A percentile compares a stretch with the other conserved stretches of the same genome.
These are phyloP conservation scores for Phytophthora ramorum DNA, from an alignment of 352 stramenopile genomes.

Conservation along the genomic window DNA sequence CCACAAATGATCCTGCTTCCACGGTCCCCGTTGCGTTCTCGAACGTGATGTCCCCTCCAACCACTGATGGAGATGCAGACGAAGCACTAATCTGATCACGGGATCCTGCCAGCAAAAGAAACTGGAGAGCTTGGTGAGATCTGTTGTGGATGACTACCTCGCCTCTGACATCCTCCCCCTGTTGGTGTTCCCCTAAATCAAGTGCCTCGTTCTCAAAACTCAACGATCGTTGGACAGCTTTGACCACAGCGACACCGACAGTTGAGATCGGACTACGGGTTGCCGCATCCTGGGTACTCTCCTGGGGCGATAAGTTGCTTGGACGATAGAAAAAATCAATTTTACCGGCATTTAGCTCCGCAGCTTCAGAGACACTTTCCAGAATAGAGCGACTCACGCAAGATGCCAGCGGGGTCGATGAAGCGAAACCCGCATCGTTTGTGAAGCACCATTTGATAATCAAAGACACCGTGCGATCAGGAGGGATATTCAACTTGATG, in stretches of 20 bases:
- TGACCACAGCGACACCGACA: slow-evolving; percentile 72
- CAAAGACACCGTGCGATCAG: slow-evolving; percentile 45
- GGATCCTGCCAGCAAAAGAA: slow-evolving; percentile 66
- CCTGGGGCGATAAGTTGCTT: slow-evolving; percentile 24
- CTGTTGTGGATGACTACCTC: slow-evolving; percentile 76
- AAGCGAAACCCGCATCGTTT: slow-evolving; percentile 63
- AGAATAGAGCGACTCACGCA: slow-evolving; percentile 73
- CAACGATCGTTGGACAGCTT: slow-evolving; percentile 70
- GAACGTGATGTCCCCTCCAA: slow-evolving; percentile 73
- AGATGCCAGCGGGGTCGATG: slow-evolving; percentile 68
- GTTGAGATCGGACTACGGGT: slow-evolving; percentile 32
- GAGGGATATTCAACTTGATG: slow-evolving; percentile 45
- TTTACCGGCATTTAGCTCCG: slow-evolving; percentile 61
- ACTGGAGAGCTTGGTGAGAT: slow-evolving; percentile 74
- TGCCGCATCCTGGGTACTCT: slow-evolving; percentile 14
- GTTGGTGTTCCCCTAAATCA: slow-evolving; percentile 83
- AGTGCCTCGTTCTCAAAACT: slow-evolving; percentile 71
- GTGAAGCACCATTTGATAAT: slow-evolving; percentile 76
- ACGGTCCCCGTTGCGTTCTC: slow-evolving; percentile 79
- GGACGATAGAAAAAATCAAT: slow-evolving; percentile 61
- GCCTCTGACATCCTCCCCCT: slow-evolving; percentile 61
- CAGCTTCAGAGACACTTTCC: slow-evolving; percentile 60
- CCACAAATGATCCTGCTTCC: slow-evolving; percentile 50
- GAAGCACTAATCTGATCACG: slow-evolving; percentile 42
- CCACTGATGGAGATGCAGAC: slow-evolving; percentile 25